Evolutionary conservation across 106 monocot genomes (phyloP).

Genomic region (Phalaenopsis aphrodite): DNA sequence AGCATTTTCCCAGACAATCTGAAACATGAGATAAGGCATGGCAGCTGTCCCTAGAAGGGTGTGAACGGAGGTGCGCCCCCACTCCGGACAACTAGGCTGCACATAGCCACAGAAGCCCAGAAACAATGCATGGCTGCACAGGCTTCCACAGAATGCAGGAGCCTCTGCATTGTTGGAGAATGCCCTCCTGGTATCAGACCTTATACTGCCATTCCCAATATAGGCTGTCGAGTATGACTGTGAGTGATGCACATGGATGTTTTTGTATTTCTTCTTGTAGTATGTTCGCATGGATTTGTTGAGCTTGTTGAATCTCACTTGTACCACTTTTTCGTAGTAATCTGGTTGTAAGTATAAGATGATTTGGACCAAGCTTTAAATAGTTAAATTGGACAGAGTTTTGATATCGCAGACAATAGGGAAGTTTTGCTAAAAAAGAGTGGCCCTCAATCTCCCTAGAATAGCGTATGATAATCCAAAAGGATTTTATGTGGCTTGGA

Average conservation of each 20-base stretch:
- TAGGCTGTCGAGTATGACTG: neutral
- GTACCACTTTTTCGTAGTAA: neutral
- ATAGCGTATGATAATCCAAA: too few species aligned
- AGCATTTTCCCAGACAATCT: neutral
- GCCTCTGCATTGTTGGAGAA: neutral
- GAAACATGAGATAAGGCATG: neutral
- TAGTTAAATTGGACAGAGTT: too few species aligned
- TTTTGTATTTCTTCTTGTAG: neutral
- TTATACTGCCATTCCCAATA: neutral
- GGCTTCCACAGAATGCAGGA: neutral
- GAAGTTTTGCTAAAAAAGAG: too few species aligned
- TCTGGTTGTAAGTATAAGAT: neutral
- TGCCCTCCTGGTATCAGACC: neutral
- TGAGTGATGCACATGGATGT: neutral
- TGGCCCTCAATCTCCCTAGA: too few species aligned
- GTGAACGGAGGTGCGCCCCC: neutral
- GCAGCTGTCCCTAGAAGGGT: neutral
- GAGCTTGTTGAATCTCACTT: neutral
- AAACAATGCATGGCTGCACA: neutral
- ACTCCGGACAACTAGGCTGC: neutral
- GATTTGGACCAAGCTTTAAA: too few species aligned
- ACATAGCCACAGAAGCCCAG: neutral
- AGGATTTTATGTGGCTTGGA: too few species aligned
- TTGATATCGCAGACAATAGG: too few species aligned
- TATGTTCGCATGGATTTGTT: neutral